Evolutionary conservation across 1,284 basidiomycete genomes (phyloP), one percentile per base, ranked within the genome.

Genomic region (Leccinum idahoense): DNA sequence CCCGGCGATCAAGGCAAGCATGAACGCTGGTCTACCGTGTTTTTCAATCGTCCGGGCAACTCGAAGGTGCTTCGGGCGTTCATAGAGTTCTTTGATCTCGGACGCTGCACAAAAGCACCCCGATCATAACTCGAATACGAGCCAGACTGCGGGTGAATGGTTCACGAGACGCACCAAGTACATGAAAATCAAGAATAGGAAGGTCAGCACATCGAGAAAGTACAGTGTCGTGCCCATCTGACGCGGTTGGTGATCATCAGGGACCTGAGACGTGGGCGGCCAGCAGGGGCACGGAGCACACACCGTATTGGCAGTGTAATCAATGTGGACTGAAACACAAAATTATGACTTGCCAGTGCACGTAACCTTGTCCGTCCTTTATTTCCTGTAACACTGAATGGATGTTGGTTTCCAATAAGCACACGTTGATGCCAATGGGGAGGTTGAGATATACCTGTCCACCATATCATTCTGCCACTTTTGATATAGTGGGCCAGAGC

Each of bases 11-110:
- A 49, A 49, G 10, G 44, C 44, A 10, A 49, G n/a, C 44, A 49
- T 18, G 44, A 49, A 49, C 44, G 44, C 18, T 49, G 18, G 10
- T 49, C 3, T 18, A 49, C 2, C n/a, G 44, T 49, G n/a, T 49
- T 49, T 18, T 49, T 49, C 44, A 49, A 18, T 49, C 44, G 44
- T 18, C 44, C 44, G 5, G 44, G 44, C 5, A 49, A 49, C 44
- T 49, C 44, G n/a, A 49, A 5, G n/a, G n/a, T 18, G n/a, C n/a
- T 49, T 18, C 44, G n/a, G 10, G n/a, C 44, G 10, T 49, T 49
- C 44, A 70, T 75, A 0, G 44, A 49, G n/a, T 49, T 5, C 44
- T 49, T 18, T 49, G 44, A 18, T 49, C 44, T 18, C 44, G 5
- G 44, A 18, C n/a, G 44, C 44, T 49, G 44, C 18, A 18, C 5